Evolutionary conservation across 1,139 yeast genomes (phyloP), one percentile per base, ranked within the genome.

Genomic region (Diutina pseudorugosa): DNA sequence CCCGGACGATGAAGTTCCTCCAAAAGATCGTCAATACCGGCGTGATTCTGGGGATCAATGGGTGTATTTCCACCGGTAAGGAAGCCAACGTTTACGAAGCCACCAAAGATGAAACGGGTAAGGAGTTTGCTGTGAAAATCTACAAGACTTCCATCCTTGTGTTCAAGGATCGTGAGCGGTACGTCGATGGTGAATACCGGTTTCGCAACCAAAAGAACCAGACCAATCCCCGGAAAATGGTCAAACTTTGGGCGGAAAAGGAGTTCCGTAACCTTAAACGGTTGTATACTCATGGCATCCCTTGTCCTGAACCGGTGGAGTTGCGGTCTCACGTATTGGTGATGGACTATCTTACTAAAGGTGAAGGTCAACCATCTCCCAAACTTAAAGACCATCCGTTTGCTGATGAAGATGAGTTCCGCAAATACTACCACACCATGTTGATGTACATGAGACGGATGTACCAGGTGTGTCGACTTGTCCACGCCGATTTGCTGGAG

Each of bases 51-150:
- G 82, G 88, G 59, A 84, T 94, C 61, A 89, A 91, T 61, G 98
- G 98, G 7, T 93, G 98, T 65, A 77, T 94, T 51, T 83, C 95
- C 61, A 94, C 98, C 0, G 99, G 99, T 47, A 94, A 94, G 66
- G 99, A 94, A 66, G 98, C 98, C 25, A 94, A 94, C 64, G 98
- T 94, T 2, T 94, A 94, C 64, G 96, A 91, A 65, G 98, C 96
- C 0, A 81, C 81, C 59, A 84, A 88, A 54, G 94, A 85, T 55
- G 77, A 74, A 41, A 61, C 70, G 61, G 79, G 67, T 16, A 69
- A 67, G 53, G 90, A 85, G 60, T 83, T 73, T 60, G 98, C 98
- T 0, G 88, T 94, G 52, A 94, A 94, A 64, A 91, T 94, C 54
- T 94, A 89, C 70, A 94, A 94, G 68, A 94, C 99, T 0, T 90